Evolutionary conservation across 2,329 filamentous ascomycete species (phyloP), one percentile per base, ranked within the genome.

Genomic region (Fusarium tjaetaba): DNA sequence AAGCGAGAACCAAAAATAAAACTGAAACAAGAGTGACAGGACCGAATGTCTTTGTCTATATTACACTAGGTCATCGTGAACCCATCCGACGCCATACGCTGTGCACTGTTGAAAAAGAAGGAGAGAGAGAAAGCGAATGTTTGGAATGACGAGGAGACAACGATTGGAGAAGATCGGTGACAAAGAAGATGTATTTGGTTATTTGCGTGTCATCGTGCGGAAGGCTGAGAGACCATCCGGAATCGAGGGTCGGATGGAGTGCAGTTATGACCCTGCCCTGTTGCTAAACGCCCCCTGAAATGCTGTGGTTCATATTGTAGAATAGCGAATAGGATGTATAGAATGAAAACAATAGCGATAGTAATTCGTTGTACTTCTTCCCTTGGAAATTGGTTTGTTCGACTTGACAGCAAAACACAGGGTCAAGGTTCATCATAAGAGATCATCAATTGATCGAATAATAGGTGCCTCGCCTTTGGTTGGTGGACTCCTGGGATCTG

Each of bases 401-500:
- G 51, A 46, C 38, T 28, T 36, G 8, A 60, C 60, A 55, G 41
- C 30, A 22, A 49, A 51, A 60, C 52, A 32, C 39, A 36, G n/a
- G 42, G 42, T 43, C 49, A 39, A 41, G 58, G 43, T 63, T 68
- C 59, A 61, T 85, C 86, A 95, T 81, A 95, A 85, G 58, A 94
- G 85, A 78, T 95, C 93, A 80, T 94, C 92, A 77, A 96, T 96
- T 66, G 92, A 95, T 64, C 93, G 87, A 58, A 91, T 90, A 69
- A 96, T 95, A 7, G 93, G 92, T 65, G 90, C 90, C 80, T 93
- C 92, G 43, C 93, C 93, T 77, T 89, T 90, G 18, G 92, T 93
- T 1, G 92, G 91, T 22, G 93, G 93, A 79, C 93, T 95, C 75
- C 93, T 85, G 20, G 93, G 93, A 79, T 95, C 92, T 20, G 85